Conservation (phyloP, 225 moss, liverwort and hornwort genomes). For the Takakia lepidozioides region DNA sequence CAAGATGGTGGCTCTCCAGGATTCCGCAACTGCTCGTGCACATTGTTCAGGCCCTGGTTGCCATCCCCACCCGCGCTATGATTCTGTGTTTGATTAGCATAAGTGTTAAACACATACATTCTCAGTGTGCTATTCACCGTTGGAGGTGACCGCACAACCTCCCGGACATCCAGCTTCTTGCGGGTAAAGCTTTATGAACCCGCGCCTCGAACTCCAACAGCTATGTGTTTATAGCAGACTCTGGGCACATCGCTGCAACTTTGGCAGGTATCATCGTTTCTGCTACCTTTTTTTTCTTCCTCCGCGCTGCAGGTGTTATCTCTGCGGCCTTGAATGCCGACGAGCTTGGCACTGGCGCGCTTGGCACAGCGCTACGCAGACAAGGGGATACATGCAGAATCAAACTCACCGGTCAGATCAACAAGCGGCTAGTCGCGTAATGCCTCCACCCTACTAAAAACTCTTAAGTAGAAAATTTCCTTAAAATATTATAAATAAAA, state of each 20-base stretch:
- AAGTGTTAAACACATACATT: constrained; percentile 93
- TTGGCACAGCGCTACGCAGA: too few species aligned
- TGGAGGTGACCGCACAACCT: constrained; percentile 89
- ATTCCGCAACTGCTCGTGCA: constrained; percentile 19
- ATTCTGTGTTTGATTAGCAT: constrained; percentile 69
- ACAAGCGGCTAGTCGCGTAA: too few species aligned
- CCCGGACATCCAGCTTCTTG: constrained; percentile 96
- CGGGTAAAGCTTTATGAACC: constrained; percentile 78
- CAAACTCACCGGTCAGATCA: too few species aligned
- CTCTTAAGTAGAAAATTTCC: too few species aligned
- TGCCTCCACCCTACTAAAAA: too few species aligned
- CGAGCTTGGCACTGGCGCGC: too few species aligned
- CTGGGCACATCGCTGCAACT: constrained; percentile 80
- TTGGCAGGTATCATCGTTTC: constrained; percentile 95
- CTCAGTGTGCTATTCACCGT: constrained; percentile 70
- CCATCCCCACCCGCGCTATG: too few species aligned
- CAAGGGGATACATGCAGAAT: too few species aligned
- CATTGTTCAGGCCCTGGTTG: constrained; percentile 36
- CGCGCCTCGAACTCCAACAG: constrained; percentile 86
- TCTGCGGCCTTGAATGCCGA: constrained; percentile 79
- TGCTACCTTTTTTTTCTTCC: constrained; percentile 92
- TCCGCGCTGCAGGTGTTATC: constrained; percentile 77
- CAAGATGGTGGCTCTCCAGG: constrained; percentile 80
- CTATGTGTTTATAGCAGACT: constrained; percentile 84
- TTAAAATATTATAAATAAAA: too few species aligned